A percentile compares a stretch with the other conserved stretches of the same genome.
Evolutionary conservation across 2,329 filamentous ascomycete species (phyloP).

Genomic region (Aspergillus chevalieri): DNA sequence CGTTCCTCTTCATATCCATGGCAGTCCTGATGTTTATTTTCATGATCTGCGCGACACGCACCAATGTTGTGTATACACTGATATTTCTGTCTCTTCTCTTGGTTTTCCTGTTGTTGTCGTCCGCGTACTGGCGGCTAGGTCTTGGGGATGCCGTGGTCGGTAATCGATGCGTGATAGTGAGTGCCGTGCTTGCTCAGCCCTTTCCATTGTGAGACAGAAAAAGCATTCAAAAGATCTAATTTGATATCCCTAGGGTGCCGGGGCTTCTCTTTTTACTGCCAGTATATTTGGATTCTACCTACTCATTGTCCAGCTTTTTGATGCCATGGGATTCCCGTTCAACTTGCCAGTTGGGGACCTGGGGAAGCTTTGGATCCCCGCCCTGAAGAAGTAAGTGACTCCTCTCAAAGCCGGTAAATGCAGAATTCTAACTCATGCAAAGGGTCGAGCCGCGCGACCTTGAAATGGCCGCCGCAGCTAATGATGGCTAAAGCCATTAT

Average conservation of each 20-base stretch:
- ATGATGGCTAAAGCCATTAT: too few species aligned
- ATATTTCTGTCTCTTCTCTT: constrained; percentile 62
- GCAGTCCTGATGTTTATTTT: constrained; percentile 60
- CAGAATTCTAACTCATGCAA: background rate
- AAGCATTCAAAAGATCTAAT: background rate
- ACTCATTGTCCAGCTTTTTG: constrained; percentile 49
- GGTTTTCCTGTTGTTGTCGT: constrained; percentile 55
- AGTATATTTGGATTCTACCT: constrained; percentile 49
- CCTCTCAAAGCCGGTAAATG: background rate
- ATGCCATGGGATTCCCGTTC: constrained; percentile 49
- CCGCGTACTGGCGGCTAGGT: constrained; percentile 54
- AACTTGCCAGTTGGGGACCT: constrained; percentile 40
- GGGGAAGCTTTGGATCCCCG: constrained; percentile 7
- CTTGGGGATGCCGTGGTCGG: constrained; percentile 27
- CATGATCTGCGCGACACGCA: constrained; percentile 64
- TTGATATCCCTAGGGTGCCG: constrained; percentile 31
- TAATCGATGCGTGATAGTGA: constrained; percentile 22
- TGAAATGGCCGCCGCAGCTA: too few species aligned
- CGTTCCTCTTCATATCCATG: constrained; percentile 62
- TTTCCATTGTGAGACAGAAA: background rate
- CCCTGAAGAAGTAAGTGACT: background rate
- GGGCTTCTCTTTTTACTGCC: constrained; percentile 46
- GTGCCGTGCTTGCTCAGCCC: background rate
- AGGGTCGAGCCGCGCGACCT: background rate
- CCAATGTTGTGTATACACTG: constrained; percentile 63